A percentile compares a stretch with the other conserved stretches of the same genome.
These are phyloP conservation scores for Ustilago loliicola DNA, from an alignment of 1,284 basidiomycete genomes.

Conservation along the genomic window DNA sequence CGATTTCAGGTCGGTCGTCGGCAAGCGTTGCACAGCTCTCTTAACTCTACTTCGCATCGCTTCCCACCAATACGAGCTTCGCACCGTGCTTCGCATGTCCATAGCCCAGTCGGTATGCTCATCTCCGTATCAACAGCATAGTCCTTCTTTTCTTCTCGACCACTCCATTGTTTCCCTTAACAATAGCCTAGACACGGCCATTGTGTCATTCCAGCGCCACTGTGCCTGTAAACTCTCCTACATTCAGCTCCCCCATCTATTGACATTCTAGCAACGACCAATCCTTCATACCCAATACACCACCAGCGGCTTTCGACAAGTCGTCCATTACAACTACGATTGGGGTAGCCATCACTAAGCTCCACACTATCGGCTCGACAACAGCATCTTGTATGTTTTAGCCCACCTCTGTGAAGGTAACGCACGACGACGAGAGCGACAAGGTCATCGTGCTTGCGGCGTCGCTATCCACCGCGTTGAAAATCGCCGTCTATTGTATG, in stretches of 20 bases:
- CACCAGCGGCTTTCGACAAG: not conserved
- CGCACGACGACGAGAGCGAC: not conserved
- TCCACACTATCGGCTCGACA: not conserved
- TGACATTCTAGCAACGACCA: not conserved
- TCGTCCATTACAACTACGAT: not conserved
- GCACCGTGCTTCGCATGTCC: not conserved
- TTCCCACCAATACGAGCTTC: not conserved
- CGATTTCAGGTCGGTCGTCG: not conserved
- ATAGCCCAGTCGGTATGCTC: not conserved
- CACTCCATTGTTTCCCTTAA: not conserved
- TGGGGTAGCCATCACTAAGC: not conserved
- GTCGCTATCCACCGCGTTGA: not conserved
- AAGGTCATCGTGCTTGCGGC: not conserved
- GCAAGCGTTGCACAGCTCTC: not conserved
- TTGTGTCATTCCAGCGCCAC: not conserved
- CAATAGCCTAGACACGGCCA: not conserved
- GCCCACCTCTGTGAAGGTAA: not conserved
- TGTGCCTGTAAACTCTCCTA: not conserved
- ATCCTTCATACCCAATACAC: not conserved
- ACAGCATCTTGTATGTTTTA: not conserved
- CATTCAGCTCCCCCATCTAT: not conserved
- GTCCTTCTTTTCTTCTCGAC: not conserved
- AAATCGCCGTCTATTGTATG: not conserved
- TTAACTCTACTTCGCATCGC: not conserved
- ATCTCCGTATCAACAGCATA: not conserved